Evolutionary conservation across 257 asterid species (phyloP).

Genomic region (Primulina huaijiensis): DNA sequence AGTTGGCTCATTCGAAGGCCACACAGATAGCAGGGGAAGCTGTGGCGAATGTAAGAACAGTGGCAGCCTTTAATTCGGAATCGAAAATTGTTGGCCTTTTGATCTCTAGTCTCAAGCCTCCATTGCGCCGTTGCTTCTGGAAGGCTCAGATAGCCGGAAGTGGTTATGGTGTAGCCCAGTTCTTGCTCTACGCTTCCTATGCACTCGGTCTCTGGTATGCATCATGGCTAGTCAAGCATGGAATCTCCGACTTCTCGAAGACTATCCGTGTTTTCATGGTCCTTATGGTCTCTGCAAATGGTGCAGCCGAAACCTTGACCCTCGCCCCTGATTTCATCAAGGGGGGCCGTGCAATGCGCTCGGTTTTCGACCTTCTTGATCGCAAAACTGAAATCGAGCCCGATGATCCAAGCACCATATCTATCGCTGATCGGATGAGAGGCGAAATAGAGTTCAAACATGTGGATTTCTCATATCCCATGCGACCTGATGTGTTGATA

Average conservation of each 20-base stretch:
- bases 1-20: slow-evolving; percentile 82
- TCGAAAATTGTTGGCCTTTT: slow-evolving; percentile 62
- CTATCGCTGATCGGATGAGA: slow-evolving; percentile 50
- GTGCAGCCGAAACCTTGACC: slow-evolving; percentile 88
- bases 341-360: slow-evolving; percentile 88
- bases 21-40: slow-evolving; percentile 98
- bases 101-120: slow-evolving; percentile 52
- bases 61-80: slow-evolving; percentile 86
- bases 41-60: slow-evolving; percentile 80
- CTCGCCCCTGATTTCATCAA: slow-evolving; percentile 86
- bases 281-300: slow-evolving; percentile 90
- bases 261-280: slow-evolving; percentile 93
- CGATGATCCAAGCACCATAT: slow-evolving; percentile 48
- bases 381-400: slow-evolving; percentile 79
- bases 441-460: slow-evolving; percentile 84
- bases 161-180: slow-evolving; percentile 83
- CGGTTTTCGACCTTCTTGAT: slow-evolving; percentile 81
- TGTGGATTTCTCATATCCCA: slow-evolving; percentile 77
- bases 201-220: slow-evolving; percentile 96
- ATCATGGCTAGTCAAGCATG: slow-evolving; percentile 86
- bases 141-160: slow-evolving; percentile 90
- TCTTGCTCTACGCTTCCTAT: slow-evolving; percentile 75
- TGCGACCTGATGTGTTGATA: slow-evolving; percentile 57
- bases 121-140: slow-evolving; percentile 83
- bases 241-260: slow-evolving; percentile 83